Evolutionary conservation across 1,284 basidiomycete species (phyloP), one percentile per base, ranked within the genome.

Genomic region (Athelia sp.): DNA sequence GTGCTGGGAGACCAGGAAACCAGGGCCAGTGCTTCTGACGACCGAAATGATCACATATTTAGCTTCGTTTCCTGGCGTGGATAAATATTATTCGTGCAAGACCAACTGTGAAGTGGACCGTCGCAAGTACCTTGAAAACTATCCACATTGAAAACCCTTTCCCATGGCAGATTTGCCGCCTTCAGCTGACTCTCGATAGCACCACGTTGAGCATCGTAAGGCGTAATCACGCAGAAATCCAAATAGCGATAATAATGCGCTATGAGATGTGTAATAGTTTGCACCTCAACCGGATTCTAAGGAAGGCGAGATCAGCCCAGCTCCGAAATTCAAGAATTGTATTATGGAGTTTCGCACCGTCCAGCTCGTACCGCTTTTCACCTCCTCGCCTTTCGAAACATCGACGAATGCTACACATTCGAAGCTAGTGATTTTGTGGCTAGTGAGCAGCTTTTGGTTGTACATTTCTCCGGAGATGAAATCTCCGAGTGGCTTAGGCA

Each of bases 131-230:
- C 74, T 66, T 76, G 73, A 52, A 74, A 76, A 45, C 75, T 75
- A 53, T 81, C 78, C 15, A 80, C 72, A 59, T 78, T 78, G 63
- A 76, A 80, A 6, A 75, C 74, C 29, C 68, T 56, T 26, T 72
- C 55, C 71, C 71, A 76, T 10, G 59, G 57, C 3, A 81, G 60
- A 1, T 62, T 58, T 45, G 58, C 58, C 0, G 45, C 51, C 49
- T 72, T 68, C 38, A 81, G 60, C 8, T 57, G 59, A n/a, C 54
- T 60, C 56, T 78, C 70, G 21, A 81, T 63, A 0, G 58, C 58
- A 17, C 61, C 68, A 14, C 79, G 61, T 59, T 81, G 79, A 2
- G 74, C 71, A 56, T 81, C 79, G 51, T 81, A 82, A 0, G 78
- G 78, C 0, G 78, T 81, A 48, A 81, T 78, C 44, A 82, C 65